phyloP scores from a whole-genome alignment of 1,139 yeast species.

The Saccharomycopsis hybrid region DNA sequence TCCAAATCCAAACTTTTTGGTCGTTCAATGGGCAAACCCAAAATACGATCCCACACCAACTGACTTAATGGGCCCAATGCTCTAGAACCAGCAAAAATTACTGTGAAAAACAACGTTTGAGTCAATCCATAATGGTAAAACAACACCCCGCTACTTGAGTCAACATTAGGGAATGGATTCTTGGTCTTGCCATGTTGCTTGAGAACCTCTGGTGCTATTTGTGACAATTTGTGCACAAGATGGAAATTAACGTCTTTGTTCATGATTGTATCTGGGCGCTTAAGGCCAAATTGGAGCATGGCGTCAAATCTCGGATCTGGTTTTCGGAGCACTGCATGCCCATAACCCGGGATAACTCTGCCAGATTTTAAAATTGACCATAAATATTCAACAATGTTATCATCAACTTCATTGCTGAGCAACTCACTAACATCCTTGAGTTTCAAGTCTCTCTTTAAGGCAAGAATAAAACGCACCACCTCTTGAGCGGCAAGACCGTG shows the following conservation, averaged over 20 bases:
- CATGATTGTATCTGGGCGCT: constrained; percentile 29
- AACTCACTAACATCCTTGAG: constrained; percentile 25
- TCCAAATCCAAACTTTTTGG: constrained; percentile 39
- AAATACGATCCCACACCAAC: constrained; percentile 53
- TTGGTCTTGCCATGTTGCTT: constrained; percentile 55
- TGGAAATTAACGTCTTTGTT: constrained; percentile 29
- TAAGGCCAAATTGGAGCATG: constrained; percentile 31
- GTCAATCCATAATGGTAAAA: constrained; percentile 54
- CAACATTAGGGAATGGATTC: constrained; percentile 62
- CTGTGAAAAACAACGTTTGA: constrained; percentile 51
- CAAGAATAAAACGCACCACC: constrained; percentile 35
- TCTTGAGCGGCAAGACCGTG: constrained; percentile 42
- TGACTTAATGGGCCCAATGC: constrained; percentile 54
- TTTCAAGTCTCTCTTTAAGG: constrained; percentile 30
- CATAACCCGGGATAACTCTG: constrained; percentile 41
- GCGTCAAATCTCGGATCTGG: constrained; percentile 38
- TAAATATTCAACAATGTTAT: constrained; percentile 31
- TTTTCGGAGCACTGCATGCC: constrained; percentile 39
- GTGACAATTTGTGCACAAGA: constrained; percentile 31
- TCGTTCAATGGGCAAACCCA: constrained; percentile 57
- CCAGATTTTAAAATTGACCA: constrained; percentile 37
- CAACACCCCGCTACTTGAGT: constrained; percentile 51
- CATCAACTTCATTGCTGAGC: constrained; percentile 25
- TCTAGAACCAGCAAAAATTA: constrained; percentile 53
- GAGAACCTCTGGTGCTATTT: constrained; percentile 50